Base-by-base conservation (phyloP, 2,329 filamentous ascomycete species). In the Trichophyton verrucosum region DNA sequence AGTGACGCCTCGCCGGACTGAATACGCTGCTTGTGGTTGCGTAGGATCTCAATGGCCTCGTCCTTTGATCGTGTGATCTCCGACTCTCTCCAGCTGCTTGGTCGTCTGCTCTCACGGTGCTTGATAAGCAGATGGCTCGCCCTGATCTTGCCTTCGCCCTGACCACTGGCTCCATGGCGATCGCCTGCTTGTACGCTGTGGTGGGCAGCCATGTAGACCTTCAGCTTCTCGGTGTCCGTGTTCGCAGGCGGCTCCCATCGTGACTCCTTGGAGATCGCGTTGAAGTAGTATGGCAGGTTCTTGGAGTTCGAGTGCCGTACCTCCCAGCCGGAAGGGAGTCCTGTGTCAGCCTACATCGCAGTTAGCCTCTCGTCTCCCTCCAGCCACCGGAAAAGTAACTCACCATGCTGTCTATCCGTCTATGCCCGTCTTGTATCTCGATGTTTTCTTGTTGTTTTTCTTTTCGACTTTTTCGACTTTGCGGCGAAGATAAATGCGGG, bases 281-380 rank as follows among this genome's bases (percentile, higher is more conserved):
- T 95, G 86, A 96, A 97, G 80, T 97, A 99, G 81, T 99, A 99
- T 42, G 94, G 94, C 40, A 97, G 87, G 77, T 95, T 95, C 80
- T 96, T 97, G 76, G 90, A 95, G 80, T 96, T 95, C 75, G 90
- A 96, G 78, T 95, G 90, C 74, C 94, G 90, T 72, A 99, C 90
- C 78, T 97, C 94, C 91, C 92, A 96, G 74, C 86, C 85, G 57
- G 84, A 75, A 64, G 91, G 91, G 65, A 96, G 84, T 73, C 92
- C 92, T 67, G 87, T 86, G 5, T 57, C 55, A 27, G 55, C 55
- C 55, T 57, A 22, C 7, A 2, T 3, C 27, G 8, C n/a, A n/a
- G 27, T 57, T 42, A 57, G 33, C 13, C 27, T 4, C 33, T 27
- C 2, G 6, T 27, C 15, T 55, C 24, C 3, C 20, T 33, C 13